Conservation (phyloP, 371 early-diverging fungal species). For the Lichtheimia hyalospora region DNA sequence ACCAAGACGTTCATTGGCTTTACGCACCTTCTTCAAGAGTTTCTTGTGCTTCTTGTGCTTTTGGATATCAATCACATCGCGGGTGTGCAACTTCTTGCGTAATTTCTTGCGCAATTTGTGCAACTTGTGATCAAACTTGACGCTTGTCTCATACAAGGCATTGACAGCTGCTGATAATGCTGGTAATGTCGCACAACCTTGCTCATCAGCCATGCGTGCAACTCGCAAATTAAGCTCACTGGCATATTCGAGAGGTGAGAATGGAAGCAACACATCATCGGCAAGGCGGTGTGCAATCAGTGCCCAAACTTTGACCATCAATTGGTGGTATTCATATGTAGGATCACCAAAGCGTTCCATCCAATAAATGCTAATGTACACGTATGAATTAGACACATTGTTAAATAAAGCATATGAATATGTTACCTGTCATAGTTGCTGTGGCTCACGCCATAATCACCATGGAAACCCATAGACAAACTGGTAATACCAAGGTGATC, state of each 20-base stretch:
- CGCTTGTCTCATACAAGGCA: constrained; percentile 6
- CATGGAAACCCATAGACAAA: constrained; percentile 43
- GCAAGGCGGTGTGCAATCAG: constrained; percentile 36
- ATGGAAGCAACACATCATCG: constrained; percentile 26
- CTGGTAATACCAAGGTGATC: constrained; percentile 55
- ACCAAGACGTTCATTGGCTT: constrained; percentile 39
- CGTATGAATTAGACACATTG: background rate
- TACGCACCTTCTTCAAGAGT: constrained; percentile 12
- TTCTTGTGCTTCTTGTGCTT: constrained; percentile 14
- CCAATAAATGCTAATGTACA: constrained; percentile 34
- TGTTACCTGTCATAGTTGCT: constrained; percentile 54
- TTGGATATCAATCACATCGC: background rate
- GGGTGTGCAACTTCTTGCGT: constrained; percentile 5
- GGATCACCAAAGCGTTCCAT: constrained; percentile 59
- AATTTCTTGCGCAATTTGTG: constrained; percentile 3
- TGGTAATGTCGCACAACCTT: constrained; percentile 10
- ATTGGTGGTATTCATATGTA: constrained; percentile 46
- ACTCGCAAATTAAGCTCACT: constrained; percentile 16
- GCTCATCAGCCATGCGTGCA: constrained; percentile 1
- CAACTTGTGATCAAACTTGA: constrained; percentile 15
- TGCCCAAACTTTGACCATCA: constrained; percentile 42
- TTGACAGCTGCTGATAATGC: constrained; percentile 8
- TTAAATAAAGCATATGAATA: background rate
- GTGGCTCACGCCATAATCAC: constrained; percentile 48
- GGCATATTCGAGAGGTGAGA: constrained; percentile 35